These are phyloP conservation scores for Gonapodya prolifera DNA, from an alignment of 192 early-diverging fungal species.

Conservation along the genomic window DNA sequence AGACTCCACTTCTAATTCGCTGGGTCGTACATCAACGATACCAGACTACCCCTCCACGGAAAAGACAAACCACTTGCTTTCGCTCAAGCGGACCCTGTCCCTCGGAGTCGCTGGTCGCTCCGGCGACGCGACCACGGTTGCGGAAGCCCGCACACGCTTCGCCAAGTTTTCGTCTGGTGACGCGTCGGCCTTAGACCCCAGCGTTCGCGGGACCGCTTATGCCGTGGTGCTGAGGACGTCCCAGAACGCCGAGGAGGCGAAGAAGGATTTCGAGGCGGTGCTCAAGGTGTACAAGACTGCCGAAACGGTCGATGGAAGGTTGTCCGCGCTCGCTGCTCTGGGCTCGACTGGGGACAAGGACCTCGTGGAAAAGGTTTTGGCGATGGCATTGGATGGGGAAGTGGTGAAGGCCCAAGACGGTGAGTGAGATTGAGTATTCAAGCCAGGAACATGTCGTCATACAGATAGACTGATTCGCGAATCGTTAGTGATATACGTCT, in stretches of 20 bases:
- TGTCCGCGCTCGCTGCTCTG: slow-evolving; percentile 40
- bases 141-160: slow-evolving; percentile 62
- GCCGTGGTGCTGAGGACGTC: slow-evolving; percentile 51
- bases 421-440: too few species aligned
- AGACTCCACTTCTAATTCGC: too few species aligned
- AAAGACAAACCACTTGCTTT: slow-evolving; percentile 49
- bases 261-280: slow-evolving; percentile 35
- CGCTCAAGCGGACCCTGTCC: slow-evolving; percentile 61
- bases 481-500: slow-evolving; percentile 39
- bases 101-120: slow-evolving; percentile 57
- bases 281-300: slow-evolving; percentile 44
- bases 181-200: slow-evolving; percentile 44
- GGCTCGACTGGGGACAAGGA: slow-evolving; percentile 33
- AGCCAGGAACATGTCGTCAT: too few species aligned
- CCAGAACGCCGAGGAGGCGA: slow-evolving; percentile 32
- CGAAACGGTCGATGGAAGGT: slow-evolving; percentile 49
- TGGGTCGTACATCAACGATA: too few species aligned
- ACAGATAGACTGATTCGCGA: too few species aligned
- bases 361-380: slow-evolving; percentile 45
- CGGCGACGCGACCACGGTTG: slow-evolving; percentile 46
- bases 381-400: slow-evolving; percentile 43
- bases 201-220: slow-evolving; percentile 55
- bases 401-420: slow-evolving; percentile 62
- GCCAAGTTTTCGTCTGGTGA: slow-evolving; percentile 52
- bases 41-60: slow-evolving; percentile 56